Evolutionary conservation across 495 filamentous ascomycete species (phyloP), one percentile per base, ranked within the genome.

Genomic region (Penicillium arizonense): DNA sequence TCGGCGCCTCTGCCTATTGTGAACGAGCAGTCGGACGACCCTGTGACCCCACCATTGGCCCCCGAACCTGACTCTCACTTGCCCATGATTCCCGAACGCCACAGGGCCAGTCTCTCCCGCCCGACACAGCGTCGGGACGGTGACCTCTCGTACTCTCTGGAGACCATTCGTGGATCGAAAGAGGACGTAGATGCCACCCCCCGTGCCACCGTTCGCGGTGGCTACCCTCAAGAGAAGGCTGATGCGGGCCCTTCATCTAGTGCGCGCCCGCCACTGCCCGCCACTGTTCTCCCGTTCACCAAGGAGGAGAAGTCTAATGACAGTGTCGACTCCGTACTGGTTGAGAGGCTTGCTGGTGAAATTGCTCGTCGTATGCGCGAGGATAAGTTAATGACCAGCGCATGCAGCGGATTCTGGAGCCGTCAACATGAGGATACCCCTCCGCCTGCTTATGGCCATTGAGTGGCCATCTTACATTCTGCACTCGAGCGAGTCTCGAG

Each of bases 271-370:
- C 56, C 65, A 49, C 58, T 72, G 18, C 73, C 69, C n/a, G 69
- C 71, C n/a, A 59, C 63, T 6, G 46, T 61, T 23, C 68, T 78
- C 39, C 66, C 70, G 18, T 74, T 75, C 32, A 63, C 55, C 26
- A 58, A 62, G 24, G 58, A 68, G 11, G 67, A 68, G 7, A 65
- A 62, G 12, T 16, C 70, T 23, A 72, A 74, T 13, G 81, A 84
- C 14, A 83, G 90, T 14, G 72, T 96, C 28, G 88, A 96, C 56
- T 87, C 91, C 65, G 87, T 88, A 0, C 91, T 92, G 82, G 86
- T 97, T 57, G 87, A 87, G 75, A 91, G 91, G 73, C 88, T 98
- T 70, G 92, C 93, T 5, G 82, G 82, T 40, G 93, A 98, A 70
- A 91, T 97, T 40, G 90, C 90, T 36, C 80, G 87, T 57, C 87